Evolutionary conservation across 805 yeast genomes (phyloP), one percentile per base, ranked within the genome.

Genomic region (Jamesozyma jinghongensis): DNA sequence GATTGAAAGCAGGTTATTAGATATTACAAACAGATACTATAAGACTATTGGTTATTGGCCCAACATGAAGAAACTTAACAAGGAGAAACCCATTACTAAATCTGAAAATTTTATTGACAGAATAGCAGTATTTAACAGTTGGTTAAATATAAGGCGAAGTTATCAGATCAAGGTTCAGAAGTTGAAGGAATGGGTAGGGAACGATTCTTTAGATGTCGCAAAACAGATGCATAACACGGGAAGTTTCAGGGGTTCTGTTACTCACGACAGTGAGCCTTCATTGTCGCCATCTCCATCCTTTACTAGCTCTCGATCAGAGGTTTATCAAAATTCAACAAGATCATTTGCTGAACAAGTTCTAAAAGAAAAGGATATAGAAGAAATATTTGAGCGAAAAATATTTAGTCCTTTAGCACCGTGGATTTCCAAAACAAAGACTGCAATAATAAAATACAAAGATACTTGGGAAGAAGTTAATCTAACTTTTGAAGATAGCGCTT

Each of bases 331-430:
- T 30, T 20, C 32, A 41, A 79, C 77, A 40, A 70, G 77, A 40
- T 75, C 92, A 0, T 75, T 88, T 52, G 94, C 92, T 1, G 97
- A 88, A 54, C 71, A 82, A 36, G 70, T 87, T 38, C 69, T 87
- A 69, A 86, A 85, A 51, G 90, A 82, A 54, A 81, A 81, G 49
- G 87, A 81, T 45, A 77, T 83, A 13, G 80, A 78, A 40, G 72
- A 77, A 17, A 73, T 85, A 5, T 85, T 88, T 61, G 73, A 75
- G 38, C 75, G 74, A 48, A 72, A 92, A 33, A 70, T 87, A 18
- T 77, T 84, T 51, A 64, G 68, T 2, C 79, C 82, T 1, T 67
- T 85, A 26, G 77, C 83, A 3, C 95, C 90, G 3, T 81, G 96
- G 81, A 74, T 86, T 53, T 73, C 75, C 41, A 85, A 87, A 54